Conservation (phyloP, 176 grass and related monocot genomes). For the Miscanthus lutarioriparius region DNA sequence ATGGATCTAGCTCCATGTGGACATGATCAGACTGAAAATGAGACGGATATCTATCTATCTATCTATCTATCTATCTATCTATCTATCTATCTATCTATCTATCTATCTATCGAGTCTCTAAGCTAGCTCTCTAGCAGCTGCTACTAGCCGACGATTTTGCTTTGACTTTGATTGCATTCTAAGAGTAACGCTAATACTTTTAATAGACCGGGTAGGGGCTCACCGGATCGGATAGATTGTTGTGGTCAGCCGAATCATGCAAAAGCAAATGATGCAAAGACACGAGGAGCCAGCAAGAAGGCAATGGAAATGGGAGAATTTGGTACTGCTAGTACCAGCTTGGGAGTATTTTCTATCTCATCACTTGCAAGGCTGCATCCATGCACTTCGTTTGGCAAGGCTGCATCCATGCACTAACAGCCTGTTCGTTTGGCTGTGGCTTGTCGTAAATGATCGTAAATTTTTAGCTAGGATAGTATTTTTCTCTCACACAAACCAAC, state of each 20-base stretch:
- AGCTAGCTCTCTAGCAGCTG: neutral
- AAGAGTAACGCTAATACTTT: neutral
- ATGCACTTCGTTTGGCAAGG: too few species aligned
- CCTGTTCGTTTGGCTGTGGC: too few species aligned
- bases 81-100: neutral
- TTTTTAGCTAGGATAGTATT: too few species aligned
- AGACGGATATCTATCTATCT: neutral
- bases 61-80: neutral
- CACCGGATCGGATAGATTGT: neutral
- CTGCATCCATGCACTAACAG: too few species aligned
- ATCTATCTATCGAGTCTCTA: neutral
- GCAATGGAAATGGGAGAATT: neutral
- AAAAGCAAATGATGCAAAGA: constrained; percentile 36
- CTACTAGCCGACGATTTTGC: neutral
- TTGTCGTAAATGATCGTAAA: too few species aligned
- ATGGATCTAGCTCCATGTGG: neutral
- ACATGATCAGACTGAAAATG: neutral
- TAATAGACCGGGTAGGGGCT: neutral
- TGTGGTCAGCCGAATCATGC: constrained; percentile 17
- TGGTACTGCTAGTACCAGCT: constrained; percentile 8
- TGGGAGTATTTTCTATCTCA: constrained; percentile 33
- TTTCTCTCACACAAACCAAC: too few species aligned
- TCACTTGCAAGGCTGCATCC: constrained; percentile 31
- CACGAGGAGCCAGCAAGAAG: neutral
- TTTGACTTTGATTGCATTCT: neutral